phyloP scores from a whole-genome alignment of 2,329 filamentous ascomycete genomes.

The Neoarthrinium moseri region DNA sequence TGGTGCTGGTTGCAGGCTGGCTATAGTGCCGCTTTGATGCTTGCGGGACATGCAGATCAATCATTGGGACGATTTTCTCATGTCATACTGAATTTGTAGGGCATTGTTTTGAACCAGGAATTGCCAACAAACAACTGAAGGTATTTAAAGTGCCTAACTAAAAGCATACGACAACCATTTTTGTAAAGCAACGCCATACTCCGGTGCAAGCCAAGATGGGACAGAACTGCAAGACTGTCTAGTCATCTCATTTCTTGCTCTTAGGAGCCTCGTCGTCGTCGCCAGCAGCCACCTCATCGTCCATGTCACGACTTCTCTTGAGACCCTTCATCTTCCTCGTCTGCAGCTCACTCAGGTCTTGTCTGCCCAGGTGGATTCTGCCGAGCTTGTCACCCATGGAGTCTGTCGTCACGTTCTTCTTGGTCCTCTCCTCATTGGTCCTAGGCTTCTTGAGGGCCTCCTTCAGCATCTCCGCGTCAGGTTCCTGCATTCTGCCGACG shows the following conservation, averaged over 20 bases:
- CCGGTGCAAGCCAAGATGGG: neutral
- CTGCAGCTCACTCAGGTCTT: slow-evolving; percentile 84
- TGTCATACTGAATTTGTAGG: too few relatives aligned
- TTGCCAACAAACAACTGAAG: too few relatives aligned
- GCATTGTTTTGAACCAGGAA: too few relatives aligned
- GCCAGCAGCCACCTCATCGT: slow-evolving; percentile 49
- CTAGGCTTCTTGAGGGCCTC: slow-evolving; percentile 86
- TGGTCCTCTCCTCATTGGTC: slow-evolving; percentile 71
- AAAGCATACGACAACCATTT: neutral
- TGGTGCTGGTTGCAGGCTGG: too few relatives aligned
- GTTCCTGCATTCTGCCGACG: slow-evolving; percentile 75
- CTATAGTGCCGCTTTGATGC: too few relatives aligned
- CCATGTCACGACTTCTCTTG: slow-evolving; percentile 73
- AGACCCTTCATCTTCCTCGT: slow-evolving; percentile 99
- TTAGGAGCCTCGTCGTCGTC: slow-evolving; percentile 41
- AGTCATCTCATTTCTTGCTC: slow-evolving; percentile 28
- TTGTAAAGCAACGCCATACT: slow-evolving; percentile 5
- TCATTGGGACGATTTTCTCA: too few relatives aligned
- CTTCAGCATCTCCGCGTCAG: slow-evolving; percentile 79
- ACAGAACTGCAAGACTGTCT: neutral
- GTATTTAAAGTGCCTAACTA: neutral
- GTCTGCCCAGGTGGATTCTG: slow-evolving; percentile 84
- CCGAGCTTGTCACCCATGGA: slow-evolving; percentile 95
- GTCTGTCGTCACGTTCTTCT: slow-evolving; percentile 96
- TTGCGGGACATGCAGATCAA: too few relatives aligned